Evolutionary conservation across 2,329 filamentous ascomycete species (phyloP).

Genomic region (Tolypocladium cylindrosporum): DNA sequence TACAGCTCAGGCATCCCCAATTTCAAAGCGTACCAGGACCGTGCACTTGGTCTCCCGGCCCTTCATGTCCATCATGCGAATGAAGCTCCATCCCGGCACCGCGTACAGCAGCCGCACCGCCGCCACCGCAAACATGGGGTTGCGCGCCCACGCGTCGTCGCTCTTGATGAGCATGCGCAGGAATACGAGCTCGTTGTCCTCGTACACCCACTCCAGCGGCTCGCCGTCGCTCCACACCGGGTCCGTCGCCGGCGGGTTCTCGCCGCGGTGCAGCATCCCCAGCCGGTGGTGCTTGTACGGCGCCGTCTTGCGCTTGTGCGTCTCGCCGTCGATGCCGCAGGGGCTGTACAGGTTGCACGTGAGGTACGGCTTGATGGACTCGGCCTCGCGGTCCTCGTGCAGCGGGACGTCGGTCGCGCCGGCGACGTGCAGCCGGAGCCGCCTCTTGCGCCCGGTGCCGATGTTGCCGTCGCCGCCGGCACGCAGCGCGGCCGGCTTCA

Average conservation of each 20-base stretch:
- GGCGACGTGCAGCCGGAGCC: slow-evolving; percentile 46
- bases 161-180: slow-evolving; percentile 57
- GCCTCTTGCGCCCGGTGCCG: slow-evolving; percentile 34
- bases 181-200: slow-evolving; percentile 57
- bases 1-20: slow-evolving; percentile 28
- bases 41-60: slow-evolving; percentile 54
- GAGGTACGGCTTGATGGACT: slow-evolving; percentile 52
- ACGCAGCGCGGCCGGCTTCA: slow-evolving; percentile 53
- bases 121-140: slow-evolving; percentile 51
- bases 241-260: slow-evolving; percentile 48
- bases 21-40: slow-evolving; percentile 50
- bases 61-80: slow-evolving; percentile 54
- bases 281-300: slow-evolving; percentile 48
- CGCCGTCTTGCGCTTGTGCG: slow-evolving; percentile 32
- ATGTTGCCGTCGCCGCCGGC: slow-evolving; percentile 41
- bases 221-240: slow-evolving; percentile 61
- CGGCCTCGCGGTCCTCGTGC: slow-evolving; percentile 35
- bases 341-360: slow-evolving; percentile 56
- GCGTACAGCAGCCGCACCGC: slow-evolving; percentile 51
- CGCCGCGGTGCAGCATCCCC: slow-evolving; percentile 44
- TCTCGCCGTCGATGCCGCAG: slow-evolving; percentile 33
- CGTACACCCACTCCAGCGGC: slow-evolving; percentile 56
- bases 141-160: slow-evolving; percentile 51
- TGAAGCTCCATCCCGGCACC: slow-evolving; percentile 49
- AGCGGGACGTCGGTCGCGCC: slow-evolving; percentile 54